Base-by-base conservation (phyloP, 331 rosid species). In the Acacia concinna region DNA sequence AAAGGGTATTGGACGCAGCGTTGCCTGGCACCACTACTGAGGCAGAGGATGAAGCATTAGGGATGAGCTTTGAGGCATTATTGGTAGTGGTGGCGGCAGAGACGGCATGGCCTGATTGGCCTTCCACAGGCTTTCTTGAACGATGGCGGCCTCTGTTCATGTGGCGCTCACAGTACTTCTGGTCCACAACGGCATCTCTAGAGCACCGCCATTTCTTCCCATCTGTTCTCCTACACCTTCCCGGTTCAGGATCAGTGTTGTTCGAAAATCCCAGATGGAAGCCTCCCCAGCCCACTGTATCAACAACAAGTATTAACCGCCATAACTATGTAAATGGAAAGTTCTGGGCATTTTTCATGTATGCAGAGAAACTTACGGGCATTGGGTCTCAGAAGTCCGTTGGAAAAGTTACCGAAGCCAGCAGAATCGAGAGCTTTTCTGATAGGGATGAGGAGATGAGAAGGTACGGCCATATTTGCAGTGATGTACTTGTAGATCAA, bases 121-220 rank as follows among this genome's bases (percentile, higher is more conserved):
- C 94, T 94, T 94, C 98, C 98, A 94, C 98, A 94, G 94, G 98
- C 98, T 94, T 94, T 94, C 98, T 94, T 94, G 98, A 94, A 94
- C 98, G 98, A 80, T 94, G 98, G 87, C 98, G 98, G 85, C 98
- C 98, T 81, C 98, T 85, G 89, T 94, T 94, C 91, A 94, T 89
- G 81, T 94, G 98, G 81, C 97, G 89, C 85, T 94, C 98, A 38
- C 98, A 94, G 51, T 94, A 94, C 81, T 94, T 94, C 83, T 94
- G 98, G 82, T 94, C 98, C 8, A 93, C 92, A 32, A 92, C 98
- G 40, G 98, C 98, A 78, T 94, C 98, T 85, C 98, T 94, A 18
- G 97, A 92, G 93, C 98, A 94, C 81, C 98, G 97, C 98, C 98
- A 94, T 92, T 94, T 94, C 93, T 94, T 94, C 78, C 98, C 98